These are phyloP conservation scores for Pseudocercospora crystallina DNA, from an alignment of 2,329 filamentous ascomycete genomes.

Conservation along the genomic window DNA sequence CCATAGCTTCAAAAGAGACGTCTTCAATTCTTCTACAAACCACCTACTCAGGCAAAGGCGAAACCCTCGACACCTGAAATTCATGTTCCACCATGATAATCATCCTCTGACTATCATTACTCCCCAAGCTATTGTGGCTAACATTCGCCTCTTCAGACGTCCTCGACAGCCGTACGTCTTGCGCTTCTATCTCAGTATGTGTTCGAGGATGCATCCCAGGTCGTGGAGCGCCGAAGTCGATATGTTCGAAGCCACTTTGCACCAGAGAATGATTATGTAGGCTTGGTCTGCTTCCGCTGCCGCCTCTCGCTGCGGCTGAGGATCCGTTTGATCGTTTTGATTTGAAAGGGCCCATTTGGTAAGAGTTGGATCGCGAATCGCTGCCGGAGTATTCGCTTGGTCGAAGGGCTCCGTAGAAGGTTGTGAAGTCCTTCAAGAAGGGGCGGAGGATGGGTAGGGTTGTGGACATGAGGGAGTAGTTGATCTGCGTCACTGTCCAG, in stretches of 20 bases:
- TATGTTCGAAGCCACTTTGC: not conserved
- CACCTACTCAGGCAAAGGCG: not conserved
- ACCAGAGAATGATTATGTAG: not conserved
- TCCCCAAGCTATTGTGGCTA: conserved; percentile 5
- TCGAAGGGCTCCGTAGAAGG: conserved; percentile 15
- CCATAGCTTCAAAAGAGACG: too few relatives aligned
- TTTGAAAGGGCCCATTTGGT: conserved; percentile 7
- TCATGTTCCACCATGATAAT: conserved; percentile 11
- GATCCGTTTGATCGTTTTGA: conserved; percentile 1
- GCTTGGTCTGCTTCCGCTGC: not conserved
- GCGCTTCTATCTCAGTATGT: conserved; percentile 11
- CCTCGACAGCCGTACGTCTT: conserved; percentile 1
- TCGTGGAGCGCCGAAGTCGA: conserved; percentile 7
- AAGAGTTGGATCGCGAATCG: conserved; percentile 6
- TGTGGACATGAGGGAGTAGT: conserved; percentile 17
- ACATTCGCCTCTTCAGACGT: not conserved
- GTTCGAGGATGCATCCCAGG: not conserved
- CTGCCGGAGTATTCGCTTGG: conserved; percentile 11
- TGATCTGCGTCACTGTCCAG: conserved; percentile 21
- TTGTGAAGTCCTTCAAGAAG: conserved; percentile 18
- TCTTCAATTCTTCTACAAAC: too few relatives aligned
- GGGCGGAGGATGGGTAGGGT: conserved; percentile 14
- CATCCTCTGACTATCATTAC: conserved; percentile 10
- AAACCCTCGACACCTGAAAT: conserved; percentile 5
- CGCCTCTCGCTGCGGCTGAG: not conserved